phyloP scores from a whole-genome alignment of 1,284 basidiomycete species.

The Trichosporon faecale region DNA sequence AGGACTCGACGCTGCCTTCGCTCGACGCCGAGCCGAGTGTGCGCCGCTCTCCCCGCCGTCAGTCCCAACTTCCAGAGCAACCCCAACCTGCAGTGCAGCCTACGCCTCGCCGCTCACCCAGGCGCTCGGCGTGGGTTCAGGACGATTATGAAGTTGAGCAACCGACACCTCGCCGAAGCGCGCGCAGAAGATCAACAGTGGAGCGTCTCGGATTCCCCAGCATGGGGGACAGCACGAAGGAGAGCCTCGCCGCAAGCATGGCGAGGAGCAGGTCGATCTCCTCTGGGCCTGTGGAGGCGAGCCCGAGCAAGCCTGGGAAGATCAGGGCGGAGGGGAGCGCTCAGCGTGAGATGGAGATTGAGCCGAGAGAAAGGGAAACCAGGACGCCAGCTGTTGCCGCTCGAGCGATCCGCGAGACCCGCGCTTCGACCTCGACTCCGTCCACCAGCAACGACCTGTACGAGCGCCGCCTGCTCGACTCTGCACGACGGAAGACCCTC shows the following conservation, averaged over 20 bases:
- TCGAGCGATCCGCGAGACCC: neutral
- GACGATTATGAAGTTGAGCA: neutral
- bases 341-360: neutral
- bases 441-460: neutral
- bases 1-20: neutral
- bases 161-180: neutral
- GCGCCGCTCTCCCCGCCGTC: neutral
- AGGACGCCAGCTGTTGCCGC: neutral
- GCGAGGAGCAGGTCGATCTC: neutral
- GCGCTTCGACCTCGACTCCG: neutral
- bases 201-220: neutral
- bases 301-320: neutral
- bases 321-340: neutral
- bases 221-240: conserved; percentile 1
- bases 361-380: neutral
- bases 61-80: neutral
- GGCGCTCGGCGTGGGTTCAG: neutral
- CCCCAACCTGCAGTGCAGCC: neutral
- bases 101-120: neutral
- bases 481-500: neutral
- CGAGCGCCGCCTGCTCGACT: neutral
- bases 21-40: neutral
- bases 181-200: neutral
- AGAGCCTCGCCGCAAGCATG: neutral
- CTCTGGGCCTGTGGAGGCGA: neutral